Evolutionary conservation across 2,329 filamentous ascomycete genomes (phyloP), one percentile per base, ranked within the genome.

Genomic region (Calonectria ilicicola): DNA sequence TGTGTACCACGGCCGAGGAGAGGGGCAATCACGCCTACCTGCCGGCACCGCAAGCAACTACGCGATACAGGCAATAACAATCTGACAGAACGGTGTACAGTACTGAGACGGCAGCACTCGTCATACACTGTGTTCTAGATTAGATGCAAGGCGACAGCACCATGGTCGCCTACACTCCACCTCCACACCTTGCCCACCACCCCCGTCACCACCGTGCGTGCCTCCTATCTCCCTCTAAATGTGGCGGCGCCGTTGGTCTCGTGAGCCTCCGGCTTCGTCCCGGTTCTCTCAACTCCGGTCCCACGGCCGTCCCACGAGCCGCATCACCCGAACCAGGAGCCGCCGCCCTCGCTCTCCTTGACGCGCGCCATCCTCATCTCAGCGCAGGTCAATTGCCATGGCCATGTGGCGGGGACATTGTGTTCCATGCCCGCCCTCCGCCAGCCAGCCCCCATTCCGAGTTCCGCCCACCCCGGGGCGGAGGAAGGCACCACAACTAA

Each of bases 241-340:
- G 72, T 74, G 74, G 74, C 75, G 75, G 75, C 75, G 75, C 70
- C 68, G 64, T 58, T 77, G 75, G 77, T 77, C 77, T 77, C 76
- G 73, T 79, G 77, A 79, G 77, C 69, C 74, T 67, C 64, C 64
- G 78, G 78, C 74, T 79, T 66, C 67, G 78, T 74, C 76, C 78
- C 78, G 78, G 78, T 75, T 66, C 63, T 77, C 71, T 75, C 74
- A 67, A 73, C 77, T 79, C 78, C 78, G 78, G 78, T 77, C 77
- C 77, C 78, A 79, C 77, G 77, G 68, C 66, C 65, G 64, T 62
- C 77, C 71, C 73, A 78, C 72, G 76, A 79, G 72, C 73, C 75
- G 76, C 69, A 72, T 71, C 49, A 64, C 56, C 64, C 73, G 58
- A 53, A 32, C 60, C 38, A 47, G 44, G 53, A 63, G 32, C 27